phyloP scores from a whole-genome alignment of 1,284 basidiomycete genomes.

The Fomitiporia mediterranea region DNA sequence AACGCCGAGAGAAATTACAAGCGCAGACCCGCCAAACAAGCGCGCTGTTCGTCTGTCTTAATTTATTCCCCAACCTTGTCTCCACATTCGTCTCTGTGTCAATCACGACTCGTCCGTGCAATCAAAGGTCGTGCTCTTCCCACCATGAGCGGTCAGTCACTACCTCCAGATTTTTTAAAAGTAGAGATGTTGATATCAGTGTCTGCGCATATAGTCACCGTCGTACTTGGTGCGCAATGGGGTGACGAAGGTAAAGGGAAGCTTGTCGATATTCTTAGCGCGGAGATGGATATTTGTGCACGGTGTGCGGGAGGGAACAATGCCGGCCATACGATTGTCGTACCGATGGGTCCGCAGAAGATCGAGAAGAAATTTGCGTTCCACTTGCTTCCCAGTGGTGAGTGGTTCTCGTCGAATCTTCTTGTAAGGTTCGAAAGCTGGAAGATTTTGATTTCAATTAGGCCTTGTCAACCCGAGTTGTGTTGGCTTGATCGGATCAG shows the following conservation, averaged over 20 bases:
- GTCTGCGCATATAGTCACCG: conserved; percentile 46
- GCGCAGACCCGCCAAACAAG: background rate
- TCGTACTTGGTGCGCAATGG: conserved; percentile 89
- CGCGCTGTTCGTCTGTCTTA: background rate
- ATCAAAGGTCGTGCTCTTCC: background rate
- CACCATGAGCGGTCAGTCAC: conserved; percentile 28
- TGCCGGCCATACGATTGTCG: conserved; percentile 97
- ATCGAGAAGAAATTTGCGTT: conserved; percentile 88
- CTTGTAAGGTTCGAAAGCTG: background rate
- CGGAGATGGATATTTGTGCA: conserved; percentile 89
- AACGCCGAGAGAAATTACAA: conserved; percentile 7
- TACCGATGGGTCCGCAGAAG: conserved; percentile 62
- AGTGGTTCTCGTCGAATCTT: conserved; percentile 28
- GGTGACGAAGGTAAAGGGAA: conserved; percentile 97
- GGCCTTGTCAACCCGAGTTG: conserved; percentile 90
- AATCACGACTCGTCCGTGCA: background rate
- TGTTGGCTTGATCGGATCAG: conserved; percentile 86
- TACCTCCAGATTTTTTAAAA: conserved; percentile 1
- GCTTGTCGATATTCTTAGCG: conserved; percentile 89
- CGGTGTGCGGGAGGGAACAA: conserved; percentile 98
- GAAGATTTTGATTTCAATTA: conserved; percentile 29
- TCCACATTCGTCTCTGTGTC: conserved; percentile 1
- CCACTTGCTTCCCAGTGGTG: conserved; percentile 92
- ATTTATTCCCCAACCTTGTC: conserved; percentile 6
- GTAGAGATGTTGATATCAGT: conserved; percentile 4